These are phyloP conservation scores for Trametes cubensis DNA, from an alignment of 768 basidiomycete genomes.

Conservation along the genomic window DNA sequence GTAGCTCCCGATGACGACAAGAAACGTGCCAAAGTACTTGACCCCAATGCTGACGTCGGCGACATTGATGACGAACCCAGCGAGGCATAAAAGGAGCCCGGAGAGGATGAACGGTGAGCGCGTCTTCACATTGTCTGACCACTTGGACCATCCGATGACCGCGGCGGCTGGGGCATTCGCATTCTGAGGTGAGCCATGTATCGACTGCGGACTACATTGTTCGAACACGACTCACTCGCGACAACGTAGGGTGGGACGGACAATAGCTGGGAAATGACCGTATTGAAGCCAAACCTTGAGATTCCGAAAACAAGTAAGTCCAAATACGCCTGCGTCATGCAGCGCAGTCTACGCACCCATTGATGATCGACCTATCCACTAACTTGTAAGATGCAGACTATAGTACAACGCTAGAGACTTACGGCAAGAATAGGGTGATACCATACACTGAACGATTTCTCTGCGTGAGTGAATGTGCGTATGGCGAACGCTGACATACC, in stretches of 20 bases:
- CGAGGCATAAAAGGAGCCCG: constrained; percentile 51
- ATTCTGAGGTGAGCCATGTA: neutral
- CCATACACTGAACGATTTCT: constrained; percentile 54
- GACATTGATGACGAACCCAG: constrained; percentile 69
- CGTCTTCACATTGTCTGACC: constrained; percentile 57
- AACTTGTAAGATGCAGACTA: neutral
- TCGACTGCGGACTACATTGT: neutral
- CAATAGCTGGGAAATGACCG: constrained; percentile 61
- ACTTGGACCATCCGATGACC: constrained; percentile 54
- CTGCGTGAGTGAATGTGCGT: too few relatives aligned
- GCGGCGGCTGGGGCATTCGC: constrained; percentile 46
- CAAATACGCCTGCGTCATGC: neutral
- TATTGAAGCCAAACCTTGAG: constrained; percentile 57
- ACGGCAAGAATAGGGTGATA: constrained; percentile 70
- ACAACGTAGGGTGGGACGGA: constrained; percentile 68
- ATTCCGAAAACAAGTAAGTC: too few relatives aligned
- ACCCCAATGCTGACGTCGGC: constrained; percentile 51
- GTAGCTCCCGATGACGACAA: constrained; percentile 65
- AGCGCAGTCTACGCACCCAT: constrained; percentile 10
- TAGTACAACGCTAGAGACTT: constrained; percentile 30
- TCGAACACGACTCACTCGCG: constrained; percentile 48
- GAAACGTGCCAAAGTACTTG: constrained; percentile 77
- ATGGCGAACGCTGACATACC: neutral
- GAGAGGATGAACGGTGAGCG: constrained; percentile 63
- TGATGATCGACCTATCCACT: constrained; percentile 18